Evolutionary conservation across 176 grass and related monocot genomes (phyloP), one percentile per base, ranked within the genome.

Genomic region (Zizania latifolia): DNA sequence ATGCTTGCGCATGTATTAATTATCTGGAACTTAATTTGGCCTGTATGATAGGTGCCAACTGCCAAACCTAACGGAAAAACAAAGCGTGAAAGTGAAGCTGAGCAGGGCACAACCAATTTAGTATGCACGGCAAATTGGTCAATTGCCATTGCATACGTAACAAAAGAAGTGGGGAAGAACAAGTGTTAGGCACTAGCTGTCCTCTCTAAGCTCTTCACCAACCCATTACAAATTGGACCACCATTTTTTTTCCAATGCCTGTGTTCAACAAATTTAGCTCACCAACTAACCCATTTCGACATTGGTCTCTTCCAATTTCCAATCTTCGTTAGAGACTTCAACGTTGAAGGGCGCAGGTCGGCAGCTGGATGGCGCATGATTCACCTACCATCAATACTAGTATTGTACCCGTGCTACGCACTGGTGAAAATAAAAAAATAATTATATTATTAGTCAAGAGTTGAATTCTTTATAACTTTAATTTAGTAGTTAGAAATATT

Each of bases 251-350:
- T 10, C 28, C 30, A 27, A 22, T 6, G 31, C 29, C 2, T 44
- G 65, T 22, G 39, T 73, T 83, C 81, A 70, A 62, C 54, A 70
- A 77, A 53, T 51, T 62, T 53, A 62, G 65, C 65, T 71, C 64
- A 62, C 65, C 74, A 62, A 63, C 81, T 62, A 53, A 53, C 5
- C 26, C 55, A 39, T 61, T 62, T 70, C 23, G 64, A 84, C 56
- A 14, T 29, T 32, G 17, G 16, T 22, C 62, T 15, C 37, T 75
- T 75, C 3, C 7, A 11, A 13, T 44, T 26, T 82, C 28, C 24
- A 39, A 36, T 28, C 33, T 30, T 23, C 3, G 1, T 58, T 79
- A 27, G 16, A 34, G 13, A 22, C 14, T 65, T 46, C 50, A 75
- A 19, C 38, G 1, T 7, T 23, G 39, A 8, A 10, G 51, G n/a